Evolutionary conservation across 2,329 filamentous ascomycete genomes (phyloP), one percentile per base, ranked within the genome.

Genomic region (Nannizziopsis arthrosporioides): DNA sequence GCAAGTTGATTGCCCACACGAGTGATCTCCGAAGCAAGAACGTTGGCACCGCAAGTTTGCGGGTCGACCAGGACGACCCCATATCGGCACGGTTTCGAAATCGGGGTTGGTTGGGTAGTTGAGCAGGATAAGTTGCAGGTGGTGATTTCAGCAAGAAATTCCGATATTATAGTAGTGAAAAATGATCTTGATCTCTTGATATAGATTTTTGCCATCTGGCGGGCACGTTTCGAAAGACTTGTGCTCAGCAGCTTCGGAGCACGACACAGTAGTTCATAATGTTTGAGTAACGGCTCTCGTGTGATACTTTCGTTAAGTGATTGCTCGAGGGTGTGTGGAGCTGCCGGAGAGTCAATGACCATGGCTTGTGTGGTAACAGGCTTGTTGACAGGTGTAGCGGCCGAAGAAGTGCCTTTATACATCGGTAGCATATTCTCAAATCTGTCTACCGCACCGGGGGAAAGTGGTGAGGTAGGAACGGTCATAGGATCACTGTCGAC

Each of bases 21-120:
- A 61, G 52, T 1, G 48, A 51, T 27, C 12, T 52, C 51, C 49
- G 37, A 15, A 15, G 48, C 41, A 31, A 51, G 41, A 27, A 44
- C 32, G 8, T n/a, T 27, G 17, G 37, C 48, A 30, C 48, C 31
- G 5, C 9, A 8, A 10, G 27, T 31, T n/a, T 44, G 50, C 12
- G 47, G 46, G 34, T 63, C 54, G 22, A 63, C 47, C 8, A 67
- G 51, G 5, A 62, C 44, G 12, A 67, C 54, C 0, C 64, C 64
- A 15, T 50, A 48, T 2, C 22, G 31, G 10, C 14, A 40, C 11
- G 19, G n/a, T 31, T 2, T 7, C 38, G 18, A 11, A 2, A 5
- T 27, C 17, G 18, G 18, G 12, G 4, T 39, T 30, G n/a, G 34
- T 30, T 19, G 10, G 12, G 3, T 30, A 5, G 19, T 12, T 10